phyloP scores from a whole-genome alignment of 805 yeast species.

The Komagataella phaffii region DNA sequence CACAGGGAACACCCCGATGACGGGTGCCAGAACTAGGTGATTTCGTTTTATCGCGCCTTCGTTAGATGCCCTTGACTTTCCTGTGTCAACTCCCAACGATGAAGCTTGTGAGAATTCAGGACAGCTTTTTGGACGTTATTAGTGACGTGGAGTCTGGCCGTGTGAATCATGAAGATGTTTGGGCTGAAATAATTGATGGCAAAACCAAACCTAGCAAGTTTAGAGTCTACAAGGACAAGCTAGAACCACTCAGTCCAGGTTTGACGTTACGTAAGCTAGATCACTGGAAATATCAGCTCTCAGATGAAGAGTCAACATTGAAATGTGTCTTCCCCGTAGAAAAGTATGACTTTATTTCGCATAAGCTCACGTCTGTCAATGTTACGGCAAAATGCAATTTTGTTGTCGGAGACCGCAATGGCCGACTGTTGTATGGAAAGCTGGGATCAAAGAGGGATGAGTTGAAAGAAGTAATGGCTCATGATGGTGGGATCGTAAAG shows the following conservation, averaged over 20 bases:
- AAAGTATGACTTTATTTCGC: neutral
- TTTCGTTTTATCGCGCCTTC: neutral
- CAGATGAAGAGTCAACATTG: neutral
- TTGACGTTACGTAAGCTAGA: neutral
- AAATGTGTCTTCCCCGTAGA: neutral
- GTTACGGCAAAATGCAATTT: neutral
- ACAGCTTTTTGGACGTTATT: neutral
- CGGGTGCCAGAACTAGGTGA: neutral
- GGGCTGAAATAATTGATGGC: neutral
- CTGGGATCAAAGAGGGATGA: neutral
- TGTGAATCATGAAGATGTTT: neutral
- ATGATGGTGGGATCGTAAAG: constrained; percentile 30
- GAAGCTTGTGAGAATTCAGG: neutral
- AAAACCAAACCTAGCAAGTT: neutral
- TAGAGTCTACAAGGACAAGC: neutral
- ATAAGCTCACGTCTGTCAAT: neutral
- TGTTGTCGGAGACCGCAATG: constrained; percentile 8
- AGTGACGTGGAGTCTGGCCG: neutral
- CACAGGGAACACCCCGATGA: neutral
- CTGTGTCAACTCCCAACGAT: neutral
- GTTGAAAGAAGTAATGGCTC: constrained; percentile 26
- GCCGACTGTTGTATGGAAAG: constrained; percentile 5
- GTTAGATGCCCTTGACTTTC: neutral
- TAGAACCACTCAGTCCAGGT: neutral
- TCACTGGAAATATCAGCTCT: neutral